Conservation (phyloP, 2,329 filamentous ascomycete genomes). For the Metarhizium robertsii region DNA sequence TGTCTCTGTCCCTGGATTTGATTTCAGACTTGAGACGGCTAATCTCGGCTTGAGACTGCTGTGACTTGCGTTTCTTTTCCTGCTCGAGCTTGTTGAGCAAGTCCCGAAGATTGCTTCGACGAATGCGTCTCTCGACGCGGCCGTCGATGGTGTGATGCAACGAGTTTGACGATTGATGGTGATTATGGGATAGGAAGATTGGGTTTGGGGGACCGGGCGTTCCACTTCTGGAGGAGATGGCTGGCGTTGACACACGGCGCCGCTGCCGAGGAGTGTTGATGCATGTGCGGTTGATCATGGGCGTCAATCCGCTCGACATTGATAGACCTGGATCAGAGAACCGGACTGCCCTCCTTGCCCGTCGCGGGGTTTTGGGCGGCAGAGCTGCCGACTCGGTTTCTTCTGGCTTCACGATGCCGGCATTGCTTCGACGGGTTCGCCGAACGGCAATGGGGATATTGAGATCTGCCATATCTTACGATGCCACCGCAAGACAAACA, state of each 20-base stretch:
- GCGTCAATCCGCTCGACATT: conserved; percentile 45
- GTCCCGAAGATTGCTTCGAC: conserved; percentile 47
- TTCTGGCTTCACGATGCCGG: conserved; percentile 18
- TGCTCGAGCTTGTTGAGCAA: conserved; percentile 44
- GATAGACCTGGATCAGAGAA: conserved; percentile 49
- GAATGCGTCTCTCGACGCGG: conserved; percentile 46
- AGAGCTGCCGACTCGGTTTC: conserved; percentile 8
- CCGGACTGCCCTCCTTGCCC: conserved; percentile 40
- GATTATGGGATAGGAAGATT: conserved; percentile 18
- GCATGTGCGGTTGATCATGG: conserved; percentile 44
- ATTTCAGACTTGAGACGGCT: conserved; percentile 38
- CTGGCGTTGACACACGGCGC: conserved; percentile 36
- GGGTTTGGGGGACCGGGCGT: conserved; percentile 8
- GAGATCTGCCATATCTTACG: conserved; percentile 24
- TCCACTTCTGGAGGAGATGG: conserved; percentile 10
- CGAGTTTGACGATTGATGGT: conserved; percentile 19
- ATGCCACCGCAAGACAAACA: background rate
- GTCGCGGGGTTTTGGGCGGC: conserved; percentile 20
- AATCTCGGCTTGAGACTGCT: conserved; percentile 36
- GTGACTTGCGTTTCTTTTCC: conserved; percentile 32
- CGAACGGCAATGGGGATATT: conserved; percentile 47
- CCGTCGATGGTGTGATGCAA: conserved; percentile 48
- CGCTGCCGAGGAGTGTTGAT: conserved; percentile 29
- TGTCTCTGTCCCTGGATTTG: conserved; percentile 40
- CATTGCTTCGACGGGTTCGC: conserved; percentile 38